Conservation (phyloP, 768 basidiomycete genomes). For the Favolaschia claudopus region DNA sequence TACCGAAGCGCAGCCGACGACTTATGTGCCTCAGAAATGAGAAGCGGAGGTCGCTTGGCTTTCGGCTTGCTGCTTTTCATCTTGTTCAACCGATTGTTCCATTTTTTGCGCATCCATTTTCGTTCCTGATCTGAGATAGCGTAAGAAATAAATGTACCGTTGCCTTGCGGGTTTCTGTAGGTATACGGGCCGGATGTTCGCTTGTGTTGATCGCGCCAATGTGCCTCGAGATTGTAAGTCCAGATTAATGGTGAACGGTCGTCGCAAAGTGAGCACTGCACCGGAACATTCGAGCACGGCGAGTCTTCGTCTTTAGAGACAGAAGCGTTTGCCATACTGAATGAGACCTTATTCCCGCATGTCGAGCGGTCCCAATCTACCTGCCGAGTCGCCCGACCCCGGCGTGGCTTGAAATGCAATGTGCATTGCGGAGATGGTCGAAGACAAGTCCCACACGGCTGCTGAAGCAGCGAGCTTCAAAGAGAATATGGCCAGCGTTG, state of each 20-base stretch:
- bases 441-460: too few relatives aligned
- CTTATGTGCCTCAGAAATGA: too few relatives aligned
- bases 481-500: too few relatives aligned
- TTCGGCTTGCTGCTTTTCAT: not conserved
- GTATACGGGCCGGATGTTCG: not conserved
- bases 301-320: conserved; percentile 1
- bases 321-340: not conserved
- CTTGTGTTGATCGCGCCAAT: not conserved
- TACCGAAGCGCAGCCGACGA: too few relatives aligned
- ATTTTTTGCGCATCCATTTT: not conserved
- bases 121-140: not conserved
- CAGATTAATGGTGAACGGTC: not conserved
- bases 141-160: too few relatives aligned
- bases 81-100: not conserved
- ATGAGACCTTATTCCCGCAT: not conserved
- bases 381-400: too few relatives aligned
- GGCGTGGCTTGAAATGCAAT: too few relatives aligned
- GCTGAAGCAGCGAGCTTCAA: too few relatives aligned
- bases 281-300: not conserved
- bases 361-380: not conserved
- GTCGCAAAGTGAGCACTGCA: not conserved
- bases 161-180: not conserved
- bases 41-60: too few relatives aligned
- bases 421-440: too few relatives aligned
- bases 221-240: not conserved